A percentile compares a stretch with the other conserved stretches of the same genome.
These are phyloP conservation scores for Leccinum cinnamomeum DNA, from an alignment of 1,284 basidiomycete species.

Conservation along the genomic window DNA sequence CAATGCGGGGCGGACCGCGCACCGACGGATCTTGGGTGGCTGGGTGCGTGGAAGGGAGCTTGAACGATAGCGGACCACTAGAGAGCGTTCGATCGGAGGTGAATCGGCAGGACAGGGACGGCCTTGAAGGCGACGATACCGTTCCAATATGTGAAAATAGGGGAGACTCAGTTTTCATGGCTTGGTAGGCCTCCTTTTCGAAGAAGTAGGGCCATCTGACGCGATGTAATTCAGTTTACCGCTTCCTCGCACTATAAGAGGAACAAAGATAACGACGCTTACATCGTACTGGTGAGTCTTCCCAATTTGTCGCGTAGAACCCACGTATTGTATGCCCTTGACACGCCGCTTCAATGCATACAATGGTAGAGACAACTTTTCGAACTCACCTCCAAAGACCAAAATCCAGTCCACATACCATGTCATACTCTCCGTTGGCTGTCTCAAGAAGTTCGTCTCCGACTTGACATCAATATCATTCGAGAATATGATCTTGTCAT, in stretches of 20 bases:
- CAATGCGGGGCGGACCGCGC: slow-evolving; percentile 31
- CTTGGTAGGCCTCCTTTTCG: slow-evolving; percentile 36
- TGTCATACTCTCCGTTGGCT: slow-evolving; percentile 48
- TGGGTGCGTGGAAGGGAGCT: slow-evolving; percentile 19
- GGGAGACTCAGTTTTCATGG: slow-evolving; percentile 42
- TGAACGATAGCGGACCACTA: slow-evolving; percentile 19
- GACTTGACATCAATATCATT: slow-evolving; percentile 54
- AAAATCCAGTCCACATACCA: slow-evolving; percentile 57
- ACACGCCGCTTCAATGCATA: not conserved
- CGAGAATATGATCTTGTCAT: slow-evolving; percentile 49
- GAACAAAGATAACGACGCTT: not conserved
- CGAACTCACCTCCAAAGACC: slow-evolving; percentile 36
- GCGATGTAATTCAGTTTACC: not conserved
- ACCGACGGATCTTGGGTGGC: slow-evolving; percentile 13
- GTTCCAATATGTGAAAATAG: slow-evolving; percentile 61
- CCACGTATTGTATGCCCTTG: slow-evolving; percentile 27
- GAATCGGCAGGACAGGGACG: slow-evolving; percentile 43
- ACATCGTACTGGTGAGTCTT: slow-evolving; percentile 21
- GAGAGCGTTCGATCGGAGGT: slow-evolving; percentile 35
- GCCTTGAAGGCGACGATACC: slow-evolving; percentile 53
- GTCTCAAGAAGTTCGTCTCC: slow-evolving; percentile 49
- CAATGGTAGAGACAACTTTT: not conserved
- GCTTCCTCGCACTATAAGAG: not conserved
- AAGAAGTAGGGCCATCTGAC: slow-evolving; percentile 54
- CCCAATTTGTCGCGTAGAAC: slow-evolving; percentile 25